phyloP scores from a whole-genome alignment of 1,284 basidiomycete genomes.

The Sphagnurus paluster region DNA sequence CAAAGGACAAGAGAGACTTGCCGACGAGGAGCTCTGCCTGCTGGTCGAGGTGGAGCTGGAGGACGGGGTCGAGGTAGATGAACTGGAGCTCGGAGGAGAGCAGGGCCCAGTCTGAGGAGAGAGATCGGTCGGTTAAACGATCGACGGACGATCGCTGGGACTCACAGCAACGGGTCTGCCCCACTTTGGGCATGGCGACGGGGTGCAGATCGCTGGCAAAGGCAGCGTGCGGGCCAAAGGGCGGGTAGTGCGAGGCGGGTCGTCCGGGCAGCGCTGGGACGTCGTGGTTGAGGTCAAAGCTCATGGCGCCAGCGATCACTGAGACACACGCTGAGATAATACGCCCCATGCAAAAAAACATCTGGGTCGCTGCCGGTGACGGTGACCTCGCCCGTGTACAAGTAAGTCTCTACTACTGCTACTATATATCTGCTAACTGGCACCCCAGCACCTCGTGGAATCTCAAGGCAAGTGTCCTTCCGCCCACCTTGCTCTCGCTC shows the following conservation, averaged over 20 bases:
- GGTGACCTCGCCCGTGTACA: constrained; percentile 64
- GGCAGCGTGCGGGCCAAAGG: constrained; percentile 16
- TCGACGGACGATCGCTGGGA: constrained; percentile 37
- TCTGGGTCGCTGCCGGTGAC: constrained; percentile 91
- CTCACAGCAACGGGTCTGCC: constrained; percentile 76
- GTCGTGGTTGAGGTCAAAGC: too few species aligned
- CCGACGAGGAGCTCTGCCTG: constrained; percentile 73
- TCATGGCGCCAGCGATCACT: constrained; percentile 25
- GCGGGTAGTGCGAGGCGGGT: constrained; percentile 14
- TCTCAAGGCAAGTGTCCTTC: constrained; percentile 43
- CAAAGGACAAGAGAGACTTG: constrained; percentile 79
- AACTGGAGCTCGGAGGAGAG: constrained; percentile 76
- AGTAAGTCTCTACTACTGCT: constrained; percentile 31
- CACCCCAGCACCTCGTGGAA: constrained; percentile 56
- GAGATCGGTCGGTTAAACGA: constrained; percentile 20
- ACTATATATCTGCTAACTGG: constrained; percentile 9
- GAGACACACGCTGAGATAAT: constrained; percentile 19
- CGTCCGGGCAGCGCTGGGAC: neutral
- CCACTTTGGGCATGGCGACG: constrained; percentile 51
- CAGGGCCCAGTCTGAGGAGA: constrained; percentile 64
- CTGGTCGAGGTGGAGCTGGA: constrained; percentile 73
- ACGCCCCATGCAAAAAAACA: constrained; percentile 60
- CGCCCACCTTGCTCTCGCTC: constrained; percentile 21
- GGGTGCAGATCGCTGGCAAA: constrained; percentile 25
- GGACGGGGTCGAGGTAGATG: constrained; percentile 88